Base-by-base conservation (phyloP, 352 stramenopile species). In the Globisporangium carolinianum region DNA sequence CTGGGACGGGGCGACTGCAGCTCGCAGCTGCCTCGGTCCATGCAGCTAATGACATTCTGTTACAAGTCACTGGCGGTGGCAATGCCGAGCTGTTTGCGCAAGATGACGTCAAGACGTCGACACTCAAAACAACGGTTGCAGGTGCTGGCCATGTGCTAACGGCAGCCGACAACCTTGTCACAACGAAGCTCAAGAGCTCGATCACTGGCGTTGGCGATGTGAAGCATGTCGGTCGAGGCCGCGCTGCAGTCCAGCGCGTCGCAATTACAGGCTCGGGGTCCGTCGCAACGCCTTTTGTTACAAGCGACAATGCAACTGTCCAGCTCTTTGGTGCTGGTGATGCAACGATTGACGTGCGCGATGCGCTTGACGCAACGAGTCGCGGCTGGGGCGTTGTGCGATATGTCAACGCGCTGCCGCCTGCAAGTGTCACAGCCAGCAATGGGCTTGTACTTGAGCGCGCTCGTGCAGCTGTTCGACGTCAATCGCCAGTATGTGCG, bases 121-220 rank as follows among this genome's bases (percentile, higher is more conserved):
- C 43, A 38, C 5, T 62, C 57, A 62, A 62, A n/a, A 57, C 57
- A 5, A 51, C 57, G 7, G 39, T 57, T 9, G 39, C 39, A 11
- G 57, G 57, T 7, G 12, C 57, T 4, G 57, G 57, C 11, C 32
- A 57, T 9, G 42, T 42, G 1, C 35, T 17, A 6, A 51, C 47
- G 6, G 24, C n/a, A 9, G 46, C 57, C 2, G 14, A 24, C 14
- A n/a, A 51, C 9, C 24, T 62, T 5, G 8, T 4, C 7, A 15
- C 18, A 1, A 11, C 39, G 38, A 62, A 62, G 14, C 57, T 62
- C 7, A 62, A 62, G 49, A 55, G 49, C 18, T 62, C 57, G 18
- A 57, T 62, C 17, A 17, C 57, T 15, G 57, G 57, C 4, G 56
- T 42, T 10, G 57, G 57, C 6, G 42, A 55, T 12, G 49, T 47